Evolutionary conservation across 768 basidiomycete genomes (phyloP).

Genomic region (Hemileccinum impolitum): DNA sequence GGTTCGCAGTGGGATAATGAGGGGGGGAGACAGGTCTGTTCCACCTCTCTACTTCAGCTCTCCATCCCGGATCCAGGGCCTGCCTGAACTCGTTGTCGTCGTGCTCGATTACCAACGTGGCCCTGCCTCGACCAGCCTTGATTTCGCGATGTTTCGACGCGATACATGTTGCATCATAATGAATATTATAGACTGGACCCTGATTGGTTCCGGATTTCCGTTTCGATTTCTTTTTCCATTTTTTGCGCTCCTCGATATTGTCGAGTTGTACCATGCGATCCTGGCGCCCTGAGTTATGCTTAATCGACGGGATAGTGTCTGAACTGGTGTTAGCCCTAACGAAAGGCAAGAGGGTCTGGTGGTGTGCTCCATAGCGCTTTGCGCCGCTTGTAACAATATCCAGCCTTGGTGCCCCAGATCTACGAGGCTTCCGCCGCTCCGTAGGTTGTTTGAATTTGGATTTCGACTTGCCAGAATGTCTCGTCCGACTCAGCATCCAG

Average conservation of each 20-base stretch:
- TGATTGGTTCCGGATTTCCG: constrained; percentile 28
- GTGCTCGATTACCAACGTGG: constrained; percentile 39
- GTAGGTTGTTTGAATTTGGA: constrained; percentile 13
- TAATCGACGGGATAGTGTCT: constrained; percentile 6
- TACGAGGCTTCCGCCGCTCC: constrained; percentile 11
- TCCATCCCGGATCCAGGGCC: constrained; percentile 40
- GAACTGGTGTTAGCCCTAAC: constrained; percentile 9
- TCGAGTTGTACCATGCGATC: constrained; percentile 8
- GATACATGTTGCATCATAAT: constrained; percentile 37
- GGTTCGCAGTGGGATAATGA: constrained; percentile 8
- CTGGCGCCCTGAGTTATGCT: constrained; percentile 6
- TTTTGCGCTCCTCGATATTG: constrained; percentile 5
- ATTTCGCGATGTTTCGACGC: constrained; percentile 24
- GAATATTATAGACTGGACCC: constrained; percentile 37
- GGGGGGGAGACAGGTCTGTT: constrained; percentile 19
- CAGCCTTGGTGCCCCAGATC: constrained; percentile 15
- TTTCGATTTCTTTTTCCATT: constrained; percentile 24
- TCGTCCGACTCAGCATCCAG: constrained; percentile 58
- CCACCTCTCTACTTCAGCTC: constrained; percentile 31
- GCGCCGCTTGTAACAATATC: constrained; percentile 41
- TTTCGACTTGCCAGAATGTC: constrained; percentile 15
- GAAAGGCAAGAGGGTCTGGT: constrained; percentile 42
- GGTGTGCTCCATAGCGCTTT: constrained; percentile 29
- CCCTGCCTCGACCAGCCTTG: constrained; percentile 8
- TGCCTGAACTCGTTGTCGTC: constrained; percentile 43